phyloP scores from a whole-genome alignment of 106 monocot species.

The Dendrobium catenatum region DNA sequence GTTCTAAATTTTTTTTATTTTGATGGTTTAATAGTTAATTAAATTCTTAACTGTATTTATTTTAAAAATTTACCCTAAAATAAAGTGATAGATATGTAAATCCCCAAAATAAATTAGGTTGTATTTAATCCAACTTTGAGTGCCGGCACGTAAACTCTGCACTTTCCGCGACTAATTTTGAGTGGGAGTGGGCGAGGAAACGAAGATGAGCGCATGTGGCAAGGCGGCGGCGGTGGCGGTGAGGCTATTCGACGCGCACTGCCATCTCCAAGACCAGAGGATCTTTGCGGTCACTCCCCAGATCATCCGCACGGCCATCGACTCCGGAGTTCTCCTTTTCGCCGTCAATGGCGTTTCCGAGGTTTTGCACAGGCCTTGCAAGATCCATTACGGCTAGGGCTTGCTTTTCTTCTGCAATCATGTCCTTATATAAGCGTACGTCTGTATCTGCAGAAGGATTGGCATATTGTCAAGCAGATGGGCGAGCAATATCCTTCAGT shows the following conservation, averaged over 20 bases:
- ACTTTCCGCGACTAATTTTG: too few species aligned
- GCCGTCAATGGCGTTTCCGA: conserved; percentile 77
- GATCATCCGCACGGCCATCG: conserved; percentile 52
- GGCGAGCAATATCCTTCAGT: conserved; percentile 35
- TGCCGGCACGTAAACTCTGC: too few species aligned
- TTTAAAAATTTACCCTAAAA: too few species aligned
- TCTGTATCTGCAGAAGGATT: conserved; percentile 24
- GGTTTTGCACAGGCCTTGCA: background rate
- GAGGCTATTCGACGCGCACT: conserved; percentile 84
- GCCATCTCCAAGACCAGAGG: conserved; percentile 81
- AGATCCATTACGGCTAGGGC: background rate
- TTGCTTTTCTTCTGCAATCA: background rate
- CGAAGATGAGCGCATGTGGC: background rate
- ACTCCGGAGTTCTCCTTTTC: conserved; percentile 64
- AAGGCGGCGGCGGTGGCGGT: background rate
- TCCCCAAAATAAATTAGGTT: too few species aligned
- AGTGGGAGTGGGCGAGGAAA: background rate
- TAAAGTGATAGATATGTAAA: too few species aligned
- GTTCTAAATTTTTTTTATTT: too few species aligned
- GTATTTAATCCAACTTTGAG: too few species aligned
- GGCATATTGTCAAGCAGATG: conserved; percentile 54
- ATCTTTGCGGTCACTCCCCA: conserved; percentile 37
- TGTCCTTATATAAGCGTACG: background rate
- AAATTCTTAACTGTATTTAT: too few species aligned
- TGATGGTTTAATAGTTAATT: too few species aligned